phyloP scores from a whole-genome alignment of 352 stramenopile genomes.

The Globisporangium lucens region DNA sequence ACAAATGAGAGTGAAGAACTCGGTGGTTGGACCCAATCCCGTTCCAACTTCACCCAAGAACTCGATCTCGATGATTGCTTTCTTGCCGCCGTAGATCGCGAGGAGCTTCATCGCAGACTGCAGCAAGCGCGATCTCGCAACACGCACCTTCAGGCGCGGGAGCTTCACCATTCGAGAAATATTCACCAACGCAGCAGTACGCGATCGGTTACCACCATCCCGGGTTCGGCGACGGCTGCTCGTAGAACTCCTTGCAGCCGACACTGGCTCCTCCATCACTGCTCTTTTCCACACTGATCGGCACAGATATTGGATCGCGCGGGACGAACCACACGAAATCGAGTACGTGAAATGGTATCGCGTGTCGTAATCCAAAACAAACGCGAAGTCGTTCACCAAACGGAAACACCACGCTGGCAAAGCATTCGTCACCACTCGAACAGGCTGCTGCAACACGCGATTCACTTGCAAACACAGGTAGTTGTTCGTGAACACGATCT shows the following conservation, averaged over 20 bases:
- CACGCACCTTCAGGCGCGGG: conserved; percentile 70
- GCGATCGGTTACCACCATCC: conserved; percentile 32
- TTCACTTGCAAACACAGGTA: conserved; percentile 60
- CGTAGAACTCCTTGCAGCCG: conserved; percentile 2
- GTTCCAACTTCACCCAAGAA: conserved; percentile 79
- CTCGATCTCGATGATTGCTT: conserved; percentile 76
- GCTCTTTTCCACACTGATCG: conserved; percentile 63
- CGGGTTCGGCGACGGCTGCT: conserved; percentile 28
- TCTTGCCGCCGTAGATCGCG: conserved; percentile 69
- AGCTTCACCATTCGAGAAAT: conserved; percentile 72
- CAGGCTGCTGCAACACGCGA: conserved; percentile 50
- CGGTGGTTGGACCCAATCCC: conserved; percentile 65
- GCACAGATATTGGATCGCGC: conserved; percentile 68
- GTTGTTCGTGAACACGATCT: conserved; percentile 46
- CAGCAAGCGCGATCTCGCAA: conserved; percentile 54
- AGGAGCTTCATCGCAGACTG: conserved; percentile 74
- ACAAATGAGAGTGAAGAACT: conserved; percentile 77
- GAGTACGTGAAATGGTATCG: conserved; percentile 66
- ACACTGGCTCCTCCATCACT: conserved; percentile 41
- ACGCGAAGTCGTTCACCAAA: conserved; percentile 52
- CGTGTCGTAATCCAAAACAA: conserved; percentile 66
- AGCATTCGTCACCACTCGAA: conserved; percentile 60
- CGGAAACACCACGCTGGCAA: conserved; percentile 56
- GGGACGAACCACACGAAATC: conserved; percentile 59
- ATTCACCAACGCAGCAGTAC: conserved; percentile 39